Evolutionary conservation across 768 basidiomycete species (phyloP).

Genomic region (Multifurca ochricompacta): DNA sequence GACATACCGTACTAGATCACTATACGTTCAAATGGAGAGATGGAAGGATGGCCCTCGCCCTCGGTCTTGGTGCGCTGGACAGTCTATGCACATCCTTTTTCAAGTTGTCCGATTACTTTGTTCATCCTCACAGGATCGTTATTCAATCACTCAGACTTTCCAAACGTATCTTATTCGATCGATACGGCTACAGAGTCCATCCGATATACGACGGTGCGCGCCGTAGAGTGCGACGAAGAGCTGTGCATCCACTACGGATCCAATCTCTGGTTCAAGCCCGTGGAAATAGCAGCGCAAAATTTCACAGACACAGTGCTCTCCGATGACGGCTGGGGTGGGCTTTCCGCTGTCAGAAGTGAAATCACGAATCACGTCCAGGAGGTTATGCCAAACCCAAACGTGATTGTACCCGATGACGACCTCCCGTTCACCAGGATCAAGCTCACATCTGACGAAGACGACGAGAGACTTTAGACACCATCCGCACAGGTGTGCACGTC

Average conservation of each 20-base stretch:
- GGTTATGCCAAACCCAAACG: conserved; percentile 34
- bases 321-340: conserved; percentile 43
- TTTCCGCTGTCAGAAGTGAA: conserved; percentile 26
- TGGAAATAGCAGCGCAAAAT: conserved; percentile 20
- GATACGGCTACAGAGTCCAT: conserved; percentile 52
- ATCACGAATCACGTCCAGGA: conserved; percentile 11
- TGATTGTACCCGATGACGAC: conserved; percentile 45
- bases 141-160: conserved; percentile 67
- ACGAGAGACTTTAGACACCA: conserved; percentile 52
- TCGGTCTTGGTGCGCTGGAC: conserved; percentile 11
- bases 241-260: conserved; percentile 74
- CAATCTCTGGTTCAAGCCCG: conserved; percentile 54
- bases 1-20: conserved; percentile 58
- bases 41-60: conserved; percentile 66
- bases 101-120: neutral
- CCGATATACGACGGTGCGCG: conserved; percentile 47
- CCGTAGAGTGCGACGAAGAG: conserved; percentile 56
- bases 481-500: conserved; percentile 44
- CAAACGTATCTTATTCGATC: conserved; percentile 62
- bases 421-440: conserved; percentile 63
- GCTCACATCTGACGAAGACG: conserved; percentile 45
- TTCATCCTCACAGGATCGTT: conserved; percentile 63
- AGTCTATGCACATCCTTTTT: neutral
- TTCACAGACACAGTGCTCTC: neutral
- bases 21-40: conserved; percentile 74